These are phyloP conservation scores for Plasmodium vivax DNA, from an alignment of 169 alveolate species.

Conservation along the genomic window DNA sequence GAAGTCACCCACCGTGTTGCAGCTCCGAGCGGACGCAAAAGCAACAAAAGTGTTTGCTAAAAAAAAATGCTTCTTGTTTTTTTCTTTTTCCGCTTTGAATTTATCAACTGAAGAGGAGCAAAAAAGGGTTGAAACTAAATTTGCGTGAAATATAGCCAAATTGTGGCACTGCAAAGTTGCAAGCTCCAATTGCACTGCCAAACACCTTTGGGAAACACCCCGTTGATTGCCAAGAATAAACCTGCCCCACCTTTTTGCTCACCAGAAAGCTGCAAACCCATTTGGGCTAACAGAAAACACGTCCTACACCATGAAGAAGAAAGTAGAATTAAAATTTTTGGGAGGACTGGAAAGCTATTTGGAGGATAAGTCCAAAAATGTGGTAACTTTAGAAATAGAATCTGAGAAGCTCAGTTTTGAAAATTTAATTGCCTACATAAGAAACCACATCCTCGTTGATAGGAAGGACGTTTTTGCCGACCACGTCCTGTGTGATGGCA, in stretches of 20 bases:
- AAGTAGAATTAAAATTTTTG: constrained; percentile 73
- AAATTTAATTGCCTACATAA: constrained; percentile 79
- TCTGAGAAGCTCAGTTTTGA: constrained; percentile 69
- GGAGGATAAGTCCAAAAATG: constrained; percentile 42
- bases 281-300: background rate
- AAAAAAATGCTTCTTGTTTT: background rate
- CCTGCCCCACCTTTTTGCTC: background rate
- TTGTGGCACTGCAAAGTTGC: background rate
- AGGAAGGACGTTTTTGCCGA: constrained; percentile 80
- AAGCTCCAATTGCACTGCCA: background rate
- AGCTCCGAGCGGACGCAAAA: background rate
- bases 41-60: background rate
- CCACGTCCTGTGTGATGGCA: constrained; percentile 40
- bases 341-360: constrained; percentile 74
- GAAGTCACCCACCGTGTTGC: background rate
- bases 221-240: background rate
- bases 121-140: background rate
- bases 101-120: background rate
- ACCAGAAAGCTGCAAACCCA: background rate
- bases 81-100: background rate
- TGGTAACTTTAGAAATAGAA: constrained; percentile 60
- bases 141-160: background rate
- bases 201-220: background rate
- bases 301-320: constrained; percentile 17
- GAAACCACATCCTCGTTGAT: constrained; percentile 78